These are phyloP conservation scores for Cyanidiococcus yangmingshanensis DNA, from an alignment of 23 red algal genomes.

Conservation along the genomic window DNA sequence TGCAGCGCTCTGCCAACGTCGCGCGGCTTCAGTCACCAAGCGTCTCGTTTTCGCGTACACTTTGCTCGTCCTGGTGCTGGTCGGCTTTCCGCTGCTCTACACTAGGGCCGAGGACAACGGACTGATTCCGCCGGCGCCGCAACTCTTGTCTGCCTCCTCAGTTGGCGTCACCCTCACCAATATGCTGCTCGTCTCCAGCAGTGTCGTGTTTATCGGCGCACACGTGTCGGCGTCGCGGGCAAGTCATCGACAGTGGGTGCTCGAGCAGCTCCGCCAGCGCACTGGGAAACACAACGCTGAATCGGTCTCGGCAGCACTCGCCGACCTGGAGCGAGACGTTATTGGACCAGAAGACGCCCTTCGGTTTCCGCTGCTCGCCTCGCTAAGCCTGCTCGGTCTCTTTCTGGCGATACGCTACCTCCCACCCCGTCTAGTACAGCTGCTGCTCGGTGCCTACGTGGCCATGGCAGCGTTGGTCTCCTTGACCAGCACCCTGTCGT, in stretches of 20 bases:
- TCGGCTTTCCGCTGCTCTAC: neutral
- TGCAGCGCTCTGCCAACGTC: no score
- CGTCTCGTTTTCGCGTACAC: no score
- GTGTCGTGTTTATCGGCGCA: constrained; percentile 4
- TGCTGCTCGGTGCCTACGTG: constrained; percentile 20
- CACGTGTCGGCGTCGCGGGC: neutral
- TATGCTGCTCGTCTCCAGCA: neutral
- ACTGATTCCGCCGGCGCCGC: neutral
- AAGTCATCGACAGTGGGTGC: neutral
- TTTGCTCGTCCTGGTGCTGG: neutral
- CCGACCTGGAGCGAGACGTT: constrained; percentile 44
- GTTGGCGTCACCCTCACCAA: neutral
- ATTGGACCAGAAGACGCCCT: constrained; percentile 53
- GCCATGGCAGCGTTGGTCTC: constrained; percentile 38
- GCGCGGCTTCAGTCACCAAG: no score
- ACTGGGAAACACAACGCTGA: neutral
- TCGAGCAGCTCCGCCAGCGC: neutral
- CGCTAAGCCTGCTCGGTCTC: constrained; percentile 47
- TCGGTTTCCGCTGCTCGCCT: constrained; percentile 73
- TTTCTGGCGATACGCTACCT: constrained; percentile 89
- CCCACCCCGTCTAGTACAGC: constrained; percentile 45
- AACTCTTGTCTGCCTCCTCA: neutral
- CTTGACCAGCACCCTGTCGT: constrained; percentile 31
- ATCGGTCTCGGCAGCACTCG: neutral
- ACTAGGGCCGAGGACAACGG: neutral